Evolutionary conservation across 768 basidiomycete genomes (phyloP), one percentile per base, ranked within the genome.

Genomic region (Lepiota venenata): DNA sequence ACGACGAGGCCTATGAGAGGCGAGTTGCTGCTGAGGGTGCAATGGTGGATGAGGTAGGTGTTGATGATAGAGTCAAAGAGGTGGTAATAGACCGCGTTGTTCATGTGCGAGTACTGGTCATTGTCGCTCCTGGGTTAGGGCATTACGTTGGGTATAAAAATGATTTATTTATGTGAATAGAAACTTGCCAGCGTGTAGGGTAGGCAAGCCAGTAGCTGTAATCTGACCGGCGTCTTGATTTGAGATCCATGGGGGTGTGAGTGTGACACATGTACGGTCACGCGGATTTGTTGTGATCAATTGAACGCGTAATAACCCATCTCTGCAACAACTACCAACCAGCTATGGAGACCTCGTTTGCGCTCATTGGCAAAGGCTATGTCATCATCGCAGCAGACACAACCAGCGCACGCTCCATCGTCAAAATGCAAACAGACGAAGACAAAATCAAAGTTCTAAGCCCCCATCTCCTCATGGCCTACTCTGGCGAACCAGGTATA

Each of bases 381-480:
- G 88, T 93, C 52, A 82, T 99, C 58, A 74, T 99, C 62, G 93
- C 95, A 2, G 85, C 94, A 9, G 96, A 98, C 71, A 93, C 88
- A 7, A 91, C 86, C 12, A 84, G 93, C 7, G 84, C 88, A 3
- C 81, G 92, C 61, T 97, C 93, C 29, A 92, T 99, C 71, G 87
- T 98, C 67, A 96, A 94, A 74, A 97, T 98, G 93, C 97, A 98
- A 76, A 68, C 79, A 36, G 93, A 97, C 71, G 91, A 92, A 74
- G 95, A 98, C 79, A 98, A 98, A 76, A 92, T 96, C 77, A 93
- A 94, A 71, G 78, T 81, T 20, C 79, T 99, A 40, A 87, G 91
- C 58, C 86, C 93, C 21, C 92, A 97, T 69, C 75, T 98, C 32
- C 80, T 95, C 66, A 96, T 99, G 93, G 86, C 93, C 0, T 93